Evolutionary conservation across 257 asterid genomes (phyloP).

Genomic region (Marsdenia floribunda): DNA sequence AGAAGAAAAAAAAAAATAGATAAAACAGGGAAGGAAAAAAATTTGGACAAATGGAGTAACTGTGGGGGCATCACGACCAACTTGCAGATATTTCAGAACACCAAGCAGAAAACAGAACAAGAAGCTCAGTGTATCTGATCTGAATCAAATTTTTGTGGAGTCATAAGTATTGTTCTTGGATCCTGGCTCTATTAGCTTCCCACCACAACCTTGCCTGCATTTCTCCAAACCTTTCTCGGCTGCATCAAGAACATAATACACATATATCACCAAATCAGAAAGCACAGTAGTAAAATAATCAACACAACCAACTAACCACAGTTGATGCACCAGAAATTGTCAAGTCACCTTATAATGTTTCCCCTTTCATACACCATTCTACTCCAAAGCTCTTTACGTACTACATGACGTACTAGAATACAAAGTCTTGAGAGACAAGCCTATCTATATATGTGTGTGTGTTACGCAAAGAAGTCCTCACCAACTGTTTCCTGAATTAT

Average conservation of each 20-base stretch:
- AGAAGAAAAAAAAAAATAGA: not conserved
- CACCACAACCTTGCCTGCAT: constrained; percentile 95
- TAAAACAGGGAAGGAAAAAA: not conserved
- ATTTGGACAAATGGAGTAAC: not conserved
- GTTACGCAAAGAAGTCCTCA: not conserved
- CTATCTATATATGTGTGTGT: too few relatives aligned
- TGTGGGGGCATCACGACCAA: not conserved
- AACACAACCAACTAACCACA: not conserved
- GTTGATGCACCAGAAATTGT: not conserved
- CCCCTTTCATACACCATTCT: not conserved
- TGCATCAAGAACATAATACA: constrained; percentile 28
- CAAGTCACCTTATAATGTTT: not conserved
- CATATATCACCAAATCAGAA: constrained; percentile 14
- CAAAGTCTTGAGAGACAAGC: not conserved
- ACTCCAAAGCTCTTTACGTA: not conserved
- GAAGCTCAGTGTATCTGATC: not conserved
- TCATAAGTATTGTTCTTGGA: constrained; percentile 87
- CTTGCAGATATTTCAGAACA: not conserved
- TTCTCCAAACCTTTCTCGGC: constrained; percentile 93
- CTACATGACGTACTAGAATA: not conserved
- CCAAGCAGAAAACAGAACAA: not conserved
- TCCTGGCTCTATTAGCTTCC: constrained; percentile 86
- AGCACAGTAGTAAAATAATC: not conserved
- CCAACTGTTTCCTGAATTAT: not conserved
- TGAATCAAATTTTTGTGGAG: not conserved